These are phyloP conservation scores for Cardamine occulta DNA, from an alignment of 345 rosid species.

Conservation along the genomic window DNA sequence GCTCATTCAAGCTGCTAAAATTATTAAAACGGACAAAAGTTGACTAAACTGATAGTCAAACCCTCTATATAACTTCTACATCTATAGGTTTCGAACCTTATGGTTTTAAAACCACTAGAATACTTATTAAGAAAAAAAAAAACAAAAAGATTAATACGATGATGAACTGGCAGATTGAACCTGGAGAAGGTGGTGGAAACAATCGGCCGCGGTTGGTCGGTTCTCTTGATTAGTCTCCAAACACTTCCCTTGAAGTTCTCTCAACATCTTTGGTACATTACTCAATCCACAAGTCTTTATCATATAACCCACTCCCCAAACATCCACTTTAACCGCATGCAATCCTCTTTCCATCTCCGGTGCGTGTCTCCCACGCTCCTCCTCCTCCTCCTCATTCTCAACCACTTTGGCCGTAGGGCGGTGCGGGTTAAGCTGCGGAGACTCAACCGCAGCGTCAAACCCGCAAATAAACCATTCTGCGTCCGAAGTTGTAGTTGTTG, in stretches of 20 bases:
- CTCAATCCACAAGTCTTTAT: conserved; percentile 74
- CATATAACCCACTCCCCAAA: conserved; percentile 91
- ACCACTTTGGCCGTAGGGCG: neutral
- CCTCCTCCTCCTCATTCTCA: conserved; percentile 42
- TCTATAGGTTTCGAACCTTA: conserved; percentile 10
- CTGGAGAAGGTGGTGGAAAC: conserved; percentile 89
- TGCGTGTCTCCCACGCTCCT: conserved; percentile 65
- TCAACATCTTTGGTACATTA: conserved; percentile 68
- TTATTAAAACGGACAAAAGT: conserved; percentile 21
- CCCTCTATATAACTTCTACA: neutral
- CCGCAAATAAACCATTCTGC: conserved; percentile 86
- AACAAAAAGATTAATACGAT: conserved; percentile 12
- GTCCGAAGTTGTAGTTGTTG: conserved; percentile 45
- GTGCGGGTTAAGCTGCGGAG: conserved; percentile 83
- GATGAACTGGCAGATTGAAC: conserved; percentile 64
- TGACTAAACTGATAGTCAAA: neutral
- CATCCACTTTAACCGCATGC: conserved; percentile 95
- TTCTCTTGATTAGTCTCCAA: conserved; percentile 88
- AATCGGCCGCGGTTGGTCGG: conserved; percentile 95
- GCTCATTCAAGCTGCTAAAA: conserved; percentile 10
- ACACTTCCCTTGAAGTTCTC: conserved; percentile 84
- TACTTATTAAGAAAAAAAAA: neutral
- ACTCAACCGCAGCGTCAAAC: conserved; percentile 74
- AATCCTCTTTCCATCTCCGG: conserved; percentile 94
- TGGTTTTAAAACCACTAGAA: neutral